Base-by-base conservation (phyloP, 2,329 filamentous ascomycete species). In the Dactylella cylindrospora region DNA sequence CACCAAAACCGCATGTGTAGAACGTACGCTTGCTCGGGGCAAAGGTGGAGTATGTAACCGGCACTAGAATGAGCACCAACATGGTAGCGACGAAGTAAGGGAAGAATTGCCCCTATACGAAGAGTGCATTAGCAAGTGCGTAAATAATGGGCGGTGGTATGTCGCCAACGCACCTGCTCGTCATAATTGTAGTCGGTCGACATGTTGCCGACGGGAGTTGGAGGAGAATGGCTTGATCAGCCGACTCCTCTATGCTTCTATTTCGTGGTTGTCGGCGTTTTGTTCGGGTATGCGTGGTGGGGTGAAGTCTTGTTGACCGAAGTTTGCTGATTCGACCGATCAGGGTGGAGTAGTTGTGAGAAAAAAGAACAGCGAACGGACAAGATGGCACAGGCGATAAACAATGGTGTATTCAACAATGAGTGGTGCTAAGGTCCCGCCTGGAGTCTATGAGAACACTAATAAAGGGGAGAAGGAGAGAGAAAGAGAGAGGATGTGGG, bases 151-250 rank as follows among this genome's bases (percentile, higher is more conserved):
- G 12, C 13, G n/a, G n/a, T n/a, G n/a, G n/a, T n/a, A n/a, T n/a
- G n/a, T n/a, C n/a, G 32, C 5, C 50, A 17, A 29, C 74, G 66
- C 72, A 86, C 85, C 82, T 93, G 84, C 73, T 95, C 88, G 81
- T 98, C 93, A 78, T 98, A 98, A 71, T 88, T 94, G 80, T 98
- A 98, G 75, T 97, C 91, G 71, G 87, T 88, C 72, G 85, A 90
- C 84, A 93, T 93, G 73, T 78, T 84, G 76, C 70, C 66, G 51
- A 65, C 25, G 50, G 29, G 13, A 36, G 32, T 29, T 22, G 45
- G 39, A 38, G 57, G 54, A 49, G 19, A 32, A 39, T 54, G 57
- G 57, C 57, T 29, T 31, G 39, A 39, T 20, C 51, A 52, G 57
- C 57, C 57, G 54, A 40, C 49, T 62, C 57, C 54, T 49, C 57